phyloP scores from a whole-genome alignment of 169 alveolate species.

The Plasmodium blacklocki region DNA sequence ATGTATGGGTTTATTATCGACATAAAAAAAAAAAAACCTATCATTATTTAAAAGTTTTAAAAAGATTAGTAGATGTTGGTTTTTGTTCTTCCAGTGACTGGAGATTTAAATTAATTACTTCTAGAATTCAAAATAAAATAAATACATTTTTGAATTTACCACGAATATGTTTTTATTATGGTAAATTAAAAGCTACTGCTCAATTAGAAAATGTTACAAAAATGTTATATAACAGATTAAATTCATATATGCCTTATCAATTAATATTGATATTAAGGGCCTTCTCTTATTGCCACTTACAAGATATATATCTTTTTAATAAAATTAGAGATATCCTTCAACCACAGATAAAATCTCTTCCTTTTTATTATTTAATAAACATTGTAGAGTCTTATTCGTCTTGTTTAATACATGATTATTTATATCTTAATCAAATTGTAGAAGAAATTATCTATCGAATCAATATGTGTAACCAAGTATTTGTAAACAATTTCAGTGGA shows the following conservation, averaged over 20 bases:
- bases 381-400: constrained; percentile 74
- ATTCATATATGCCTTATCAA: constrained; percentile 83
- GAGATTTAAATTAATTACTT: constrained; percentile 85
- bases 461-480: constrained; percentile 28
- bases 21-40: constrained; percentile 83
- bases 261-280: constrained; percentile 80
- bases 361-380: constrained; percentile 35
- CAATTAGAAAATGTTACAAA: constrained; percentile 82
- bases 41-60: constrained; percentile 84
- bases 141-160: constrained; percentile 85
- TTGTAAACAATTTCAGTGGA: not conserved
- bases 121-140: constrained; percentile 76
- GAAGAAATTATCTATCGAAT: constrained; percentile 34
- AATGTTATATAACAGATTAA: constrained; percentile 76
- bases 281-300: constrained; percentile 81
- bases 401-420: constrained; percentile 69
- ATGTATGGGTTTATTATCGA: constrained; percentile 85
- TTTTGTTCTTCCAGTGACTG: constrained; percentile 86
- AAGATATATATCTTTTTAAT: constrained; percentile 83
- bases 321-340: constrained; percentile 63
- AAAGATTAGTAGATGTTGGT: constrained; percentile 85
- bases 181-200: constrained; percentile 82
- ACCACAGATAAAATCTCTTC: constrained; percentile 60
- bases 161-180: constrained; percentile 84
- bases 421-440: constrained; percentile 26